Conservation (phyloP, 169 alveolate genomes). For the Plasmodium cynomolgi region DNA sequence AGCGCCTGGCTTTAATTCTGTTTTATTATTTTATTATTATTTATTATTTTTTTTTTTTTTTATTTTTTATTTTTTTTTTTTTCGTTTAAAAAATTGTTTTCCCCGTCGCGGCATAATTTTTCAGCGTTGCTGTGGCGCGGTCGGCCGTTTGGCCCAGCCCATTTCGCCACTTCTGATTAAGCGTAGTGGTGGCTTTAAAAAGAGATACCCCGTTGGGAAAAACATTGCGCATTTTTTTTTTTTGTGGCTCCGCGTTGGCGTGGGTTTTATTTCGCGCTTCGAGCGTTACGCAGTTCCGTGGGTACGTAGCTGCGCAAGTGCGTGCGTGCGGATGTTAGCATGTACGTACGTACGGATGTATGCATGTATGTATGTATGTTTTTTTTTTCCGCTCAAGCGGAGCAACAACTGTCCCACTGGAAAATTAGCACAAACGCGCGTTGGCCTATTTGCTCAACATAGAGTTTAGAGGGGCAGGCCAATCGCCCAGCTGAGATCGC, state of each 20-base stretch:
- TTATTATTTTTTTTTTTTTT: neutral
- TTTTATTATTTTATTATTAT: neutral
- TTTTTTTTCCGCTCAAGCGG: neutral
- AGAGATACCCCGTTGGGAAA: neutral
- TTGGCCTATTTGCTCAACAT: neutral
- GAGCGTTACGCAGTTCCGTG: neutral
- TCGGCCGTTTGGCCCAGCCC: neutral
- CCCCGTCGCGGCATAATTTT: neutral
- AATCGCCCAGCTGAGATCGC: neutral
- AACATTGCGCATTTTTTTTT: neutral
- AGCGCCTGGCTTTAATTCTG: slow-evolving; percentile 47
- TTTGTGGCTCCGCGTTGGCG: neutral
- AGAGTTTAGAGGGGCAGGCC: neutral
- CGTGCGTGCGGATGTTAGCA: no score
- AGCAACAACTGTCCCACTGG: neutral
- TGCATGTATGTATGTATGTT: neutral
- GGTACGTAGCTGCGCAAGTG: neutral
- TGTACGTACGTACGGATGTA: no score
- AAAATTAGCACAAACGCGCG: neutral
- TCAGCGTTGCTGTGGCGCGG: neutral
- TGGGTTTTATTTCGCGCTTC: neutral
- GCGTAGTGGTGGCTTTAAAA: neutral
- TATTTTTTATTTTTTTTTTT: neutral
- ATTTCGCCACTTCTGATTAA: neutral
- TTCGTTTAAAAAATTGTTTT: neutral